Base-by-base conservation (phyloP, 768 basidiomycete species). In the Lanmaoa pseudosensibilis region DNA sequence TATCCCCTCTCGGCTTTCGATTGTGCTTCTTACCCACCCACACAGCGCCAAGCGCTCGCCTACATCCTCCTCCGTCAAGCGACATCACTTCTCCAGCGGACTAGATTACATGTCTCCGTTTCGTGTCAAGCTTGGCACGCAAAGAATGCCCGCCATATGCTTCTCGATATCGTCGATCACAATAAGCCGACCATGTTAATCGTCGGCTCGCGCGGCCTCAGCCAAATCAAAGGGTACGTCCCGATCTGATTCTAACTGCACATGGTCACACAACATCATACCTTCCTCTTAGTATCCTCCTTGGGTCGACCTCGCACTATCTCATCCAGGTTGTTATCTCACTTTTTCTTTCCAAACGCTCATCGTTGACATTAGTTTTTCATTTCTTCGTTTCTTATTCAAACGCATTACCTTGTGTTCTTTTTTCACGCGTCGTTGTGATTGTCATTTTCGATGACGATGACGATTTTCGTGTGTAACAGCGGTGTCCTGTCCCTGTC, bases 41-140 rank as follows among this genome's bases (percentile, higher is more conserved):
- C 51, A 32, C 57, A 95, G 90, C 91, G 94, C 43, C 93, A 95
- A 82, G 90, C 85, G 1, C 75, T 92, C 19, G 88, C 93, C 0
- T 91, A 93, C 59, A 88, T 95, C 54, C 87, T 98, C 36, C 82
- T 88, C 50, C 87, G 94, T 32, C 95, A 97, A 74, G 92, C 87
- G 4, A 95, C 90, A 1, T 82, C 88, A 13, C 80, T 98, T 16
- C 79, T 99, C 37, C 94, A 97, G 72, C 87, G 97, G 23, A 99
- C 97, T 0, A 83, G 80, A 55, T 77, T 98, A 54, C 86, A 98
- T 58, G 90, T 97, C 30, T 86, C 84, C 0, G 84, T 98, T 38
- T 79, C 85, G 4, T 98, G 96, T 71, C 94, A 98, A 74, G 94
- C 95, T 30, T 90, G 95, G 84, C 95, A 98, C 62, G 93, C 95